These are phyloP conservation scores for Clitopilus passeckerianus DNA, from an alignment of 768 basidiomycete genomes.

Conservation along the genomic window DNA sequence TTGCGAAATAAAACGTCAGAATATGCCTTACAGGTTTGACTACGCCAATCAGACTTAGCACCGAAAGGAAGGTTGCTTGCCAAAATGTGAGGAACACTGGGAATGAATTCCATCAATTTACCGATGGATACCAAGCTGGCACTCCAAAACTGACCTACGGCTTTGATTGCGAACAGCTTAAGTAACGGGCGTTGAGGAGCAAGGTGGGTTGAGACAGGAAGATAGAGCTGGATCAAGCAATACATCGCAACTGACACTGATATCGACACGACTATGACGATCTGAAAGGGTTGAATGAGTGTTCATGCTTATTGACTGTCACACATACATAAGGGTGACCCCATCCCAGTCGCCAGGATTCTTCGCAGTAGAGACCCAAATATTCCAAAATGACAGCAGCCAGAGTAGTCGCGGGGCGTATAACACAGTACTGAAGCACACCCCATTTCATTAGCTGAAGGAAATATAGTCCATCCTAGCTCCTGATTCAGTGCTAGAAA, in stretches of 20 bases:
- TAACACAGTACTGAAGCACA: constrained; percentile 67
- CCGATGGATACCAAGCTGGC: background rate
- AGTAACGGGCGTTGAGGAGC: constrained; percentile 55
- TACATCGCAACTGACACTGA: constrained; percentile 80
- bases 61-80: constrained; percentile 59
- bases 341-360: constrained; percentile 63
- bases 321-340: constrained; percentile 61
- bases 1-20: background rate
- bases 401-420: constrained; percentile 60
- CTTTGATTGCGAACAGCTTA: constrained; percentile 69
- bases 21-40: constrained; percentile 50
- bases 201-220: constrained; percentile 50
- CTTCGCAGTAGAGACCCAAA: constrained; percentile 66
- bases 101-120: background rate
- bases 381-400: constrained; percentile 60
- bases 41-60: constrained; percentile 51
- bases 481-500: background rate
- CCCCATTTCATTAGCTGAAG: constrained; percentile 75
- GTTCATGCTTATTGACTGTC: background rate
- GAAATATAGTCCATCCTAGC: constrained; percentile 62
- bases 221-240: constrained; percentile 67
- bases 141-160: constrained; percentile 44
- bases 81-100: constrained; percentile 73
- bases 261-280: constrained; percentile 54
- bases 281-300: constrained; percentile 26